Evolutionary conservation across 2,329 filamentous ascomycete genomes (phyloP), one percentile per base, ranked within the genome.

Genomic region (Balansia obtecta): DNA sequence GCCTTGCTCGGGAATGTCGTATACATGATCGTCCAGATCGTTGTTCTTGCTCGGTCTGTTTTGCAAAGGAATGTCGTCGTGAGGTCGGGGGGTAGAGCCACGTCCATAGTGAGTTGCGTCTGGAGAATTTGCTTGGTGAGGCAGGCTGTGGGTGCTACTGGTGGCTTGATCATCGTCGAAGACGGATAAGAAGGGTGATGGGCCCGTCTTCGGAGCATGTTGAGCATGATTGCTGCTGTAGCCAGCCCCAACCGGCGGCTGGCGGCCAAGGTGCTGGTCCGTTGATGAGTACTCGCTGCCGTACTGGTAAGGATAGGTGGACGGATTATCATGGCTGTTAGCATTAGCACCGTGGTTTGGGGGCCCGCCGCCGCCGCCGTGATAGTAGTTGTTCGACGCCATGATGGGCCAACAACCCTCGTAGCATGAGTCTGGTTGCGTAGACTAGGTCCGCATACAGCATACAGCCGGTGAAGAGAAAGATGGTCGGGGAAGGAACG

Each of bases 131-230:
- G 53, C 60, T 44, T 60, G 59, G 37, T 62, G 65, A 10, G 60
- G 58, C 64, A 65, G 68, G 64, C 63, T 67, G 62, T 58, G 71
- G 56, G 59, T 69, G 63, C 60, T 67, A 59, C 72, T 73, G 47
- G 75, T 69, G 50, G 80, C 79, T 61, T 86, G 85, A 51, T 82
- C 72, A 63, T 86, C 82, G 65, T 85, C 81, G 63, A 85, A 85
- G 50, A 82, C 78, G 45, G 76, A 77, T 50, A 80, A 77, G 61
- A 85, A 84, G 10, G 82, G 81, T 18, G 79, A 75, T 59, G 58
- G 68, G 45, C 62, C 64, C 27, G 64, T 64, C 51, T 65, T 61
- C 34, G 63, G 62, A 46, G 65, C 22, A 9, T 48, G 40, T 13
- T 49, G 46, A 11, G 46, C 4, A 12, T 51, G 66, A 30, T 63